Conservation (phyloP, 768 basidiomycete genomes). For the Ramaria rubella region DNA sequence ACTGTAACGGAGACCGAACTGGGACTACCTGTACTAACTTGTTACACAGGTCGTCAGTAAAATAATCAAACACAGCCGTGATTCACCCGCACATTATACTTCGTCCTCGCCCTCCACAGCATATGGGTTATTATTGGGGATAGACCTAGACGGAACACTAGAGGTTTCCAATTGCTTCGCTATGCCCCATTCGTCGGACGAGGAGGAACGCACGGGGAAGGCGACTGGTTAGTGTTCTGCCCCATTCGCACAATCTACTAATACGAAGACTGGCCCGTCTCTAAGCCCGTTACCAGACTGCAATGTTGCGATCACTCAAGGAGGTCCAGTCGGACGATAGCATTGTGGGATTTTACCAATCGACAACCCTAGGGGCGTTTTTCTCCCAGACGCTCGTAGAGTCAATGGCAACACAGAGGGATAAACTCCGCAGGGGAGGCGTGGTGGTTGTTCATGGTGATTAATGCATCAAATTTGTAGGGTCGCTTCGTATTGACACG, state of each 20-base stretch:
- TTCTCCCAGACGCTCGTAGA: slow-evolving; percentile 77
- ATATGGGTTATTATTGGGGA: slow-evolving; percentile 80
- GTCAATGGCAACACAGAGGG: slow-evolving; percentile 79
- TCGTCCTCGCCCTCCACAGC: slow-evolving; percentile 33
- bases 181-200: slow-evolving; percentile 61
- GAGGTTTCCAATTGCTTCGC: slow-evolving; percentile 91
- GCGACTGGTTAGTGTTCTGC: slow-evolving; percentile 48
- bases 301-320: slow-evolving; percentile 81
- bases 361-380: slow-evolving; percentile 78
- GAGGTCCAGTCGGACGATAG: slow-evolving; percentile 90
- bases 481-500: not conserved
- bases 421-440: slow-evolving; percentile 79
- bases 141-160: slow-evolving; percentile 85
- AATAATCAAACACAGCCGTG: slow-evolving; percentile 88
- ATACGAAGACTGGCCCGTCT: slow-evolving; percentile 9
- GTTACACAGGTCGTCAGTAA: slow-evolving; percentile 73
- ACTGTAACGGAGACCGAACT: not conserved
- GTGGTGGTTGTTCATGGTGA: slow-evolving; percentile 79
- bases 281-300: slow-evolving; percentile 71
- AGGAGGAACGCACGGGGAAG: slow-evolving; percentile 82
- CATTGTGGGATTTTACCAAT: slow-evolving; percentile 92
- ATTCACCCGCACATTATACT: slow-evolving; percentile 48
- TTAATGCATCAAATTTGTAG: slow-evolving; percentile 15
- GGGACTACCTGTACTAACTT: not conserved
- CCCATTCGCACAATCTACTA: not conserved